Evolutionary conservation across 208 protist species (phyloP).

Genomic region (Acanthamoeba sp.): DNA sequence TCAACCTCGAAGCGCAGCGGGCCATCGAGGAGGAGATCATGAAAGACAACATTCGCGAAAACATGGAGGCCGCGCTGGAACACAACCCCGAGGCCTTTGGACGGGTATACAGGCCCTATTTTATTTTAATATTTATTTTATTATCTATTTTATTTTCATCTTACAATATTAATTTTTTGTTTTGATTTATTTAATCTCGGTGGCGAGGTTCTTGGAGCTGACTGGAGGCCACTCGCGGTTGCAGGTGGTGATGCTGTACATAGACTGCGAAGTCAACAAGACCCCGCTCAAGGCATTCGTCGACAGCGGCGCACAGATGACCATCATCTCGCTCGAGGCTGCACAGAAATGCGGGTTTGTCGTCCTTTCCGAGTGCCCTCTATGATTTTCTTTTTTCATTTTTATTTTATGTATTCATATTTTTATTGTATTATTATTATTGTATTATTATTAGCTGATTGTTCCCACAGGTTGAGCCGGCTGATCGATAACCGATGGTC

Average conservation of each 20-base stretch:
- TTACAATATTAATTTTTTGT: not conserved
- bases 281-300: slow-evolving; percentile 96
- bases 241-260: slow-evolving; percentile 94
- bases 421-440: no score
- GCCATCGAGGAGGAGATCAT: slow-evolving; percentile 92
- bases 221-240: no score
- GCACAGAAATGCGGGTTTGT: slow-evolving; percentile 91
- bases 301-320: slow-evolving; percentile 91
- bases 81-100: slow-evolving; percentile 96
- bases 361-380: not conserved
- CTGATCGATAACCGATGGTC: slow-evolving; percentile 93
- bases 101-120: slow-evolving; percentile 48
- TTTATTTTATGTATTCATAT: slow-evolving; percentile 22
- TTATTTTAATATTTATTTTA: not conserved
- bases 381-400: not conserved
- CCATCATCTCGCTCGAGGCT: slow-evolving; percentile 91
- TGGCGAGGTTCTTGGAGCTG: no score
- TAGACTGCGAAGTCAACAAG: slow-evolving; percentile 93
- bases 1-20: slow-evolving; percentile 90
- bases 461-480: slow-evolving; percentile 88
- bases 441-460: no score
- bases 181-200: not conserved
- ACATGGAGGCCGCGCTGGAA: slow-evolving; percentile 93
- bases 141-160: no score
- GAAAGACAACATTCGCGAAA: slow-evolving; percentile 93